Conservation (phyloP, 2,329 filamentous ascomycete species). For the Apiospora pterosperma region DNA sequence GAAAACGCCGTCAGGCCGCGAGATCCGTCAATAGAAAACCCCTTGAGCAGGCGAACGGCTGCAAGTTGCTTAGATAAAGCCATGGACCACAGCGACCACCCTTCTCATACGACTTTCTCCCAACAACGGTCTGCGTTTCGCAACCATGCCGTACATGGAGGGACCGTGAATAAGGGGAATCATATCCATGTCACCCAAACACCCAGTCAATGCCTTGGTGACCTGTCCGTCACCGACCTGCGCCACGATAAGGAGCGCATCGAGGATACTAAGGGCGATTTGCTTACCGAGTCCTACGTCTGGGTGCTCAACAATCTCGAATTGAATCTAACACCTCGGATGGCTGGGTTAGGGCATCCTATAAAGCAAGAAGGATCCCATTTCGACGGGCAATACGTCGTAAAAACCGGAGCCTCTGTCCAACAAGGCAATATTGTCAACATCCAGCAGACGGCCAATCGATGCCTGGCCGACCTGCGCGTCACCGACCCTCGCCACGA, state of each 20-base stretch:
- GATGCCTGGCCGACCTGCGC: slow-evolving; percentile 12
- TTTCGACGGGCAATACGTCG: neutral
- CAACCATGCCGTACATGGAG: too few relatives aligned
- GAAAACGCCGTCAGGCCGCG: too few relatives aligned
- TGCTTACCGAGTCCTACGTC: slow-evolving; percentile 24
- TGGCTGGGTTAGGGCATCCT: too few relatives aligned
- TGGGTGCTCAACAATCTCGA: slow-evolving; percentile 29
- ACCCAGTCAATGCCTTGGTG: slow-evolving; percentile 9
- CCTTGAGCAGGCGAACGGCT: too few relatives aligned
- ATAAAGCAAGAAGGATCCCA: neutral
- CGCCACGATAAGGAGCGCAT: slow-evolving; percentile 18
- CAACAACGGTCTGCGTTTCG: too few relatives aligned
- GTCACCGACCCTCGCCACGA: slow-evolving; percentile 16
- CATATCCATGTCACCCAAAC: neutral
- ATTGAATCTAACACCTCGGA: too few relatives aligned
- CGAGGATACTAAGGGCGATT: slow-evolving; percentile 18
- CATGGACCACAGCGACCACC: too few relatives aligned
- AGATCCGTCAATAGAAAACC: too few relatives aligned
- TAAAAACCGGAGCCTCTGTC: neutral
- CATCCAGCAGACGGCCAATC: neutral
- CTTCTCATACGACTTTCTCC: too few relatives aligned
- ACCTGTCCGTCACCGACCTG: slow-evolving; percentile 13
- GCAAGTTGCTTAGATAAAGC: too few relatives aligned
- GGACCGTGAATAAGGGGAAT: neutral
- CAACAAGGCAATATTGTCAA: neutral